A percentile compares a stretch with the other conserved stretches of the same genome.
These are phyloP conservation scores for Apiotrichum gracile DNA, from an alignment of 1,284 basidiomycete genomes.

Conservation along the genomic window DNA sequence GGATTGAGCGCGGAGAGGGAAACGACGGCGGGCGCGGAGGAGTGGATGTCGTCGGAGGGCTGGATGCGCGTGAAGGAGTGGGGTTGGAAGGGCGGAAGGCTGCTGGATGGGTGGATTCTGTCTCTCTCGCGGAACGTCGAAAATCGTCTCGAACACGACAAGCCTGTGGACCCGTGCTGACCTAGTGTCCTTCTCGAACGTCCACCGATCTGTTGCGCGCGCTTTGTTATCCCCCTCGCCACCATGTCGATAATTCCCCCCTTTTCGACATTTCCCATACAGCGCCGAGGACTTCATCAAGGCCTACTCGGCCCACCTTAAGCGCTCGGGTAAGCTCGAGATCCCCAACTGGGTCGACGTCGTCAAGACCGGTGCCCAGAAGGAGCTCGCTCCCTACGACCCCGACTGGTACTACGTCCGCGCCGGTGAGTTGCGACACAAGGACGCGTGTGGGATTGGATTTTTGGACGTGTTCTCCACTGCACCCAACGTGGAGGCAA, in stretches of 20 bases:
- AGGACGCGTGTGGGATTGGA: background rate
- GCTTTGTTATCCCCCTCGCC: background rate
- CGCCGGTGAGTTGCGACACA: constrained; percentile 63
- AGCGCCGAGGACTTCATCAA: constrained; percentile 66
- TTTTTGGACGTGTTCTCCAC: background rate
- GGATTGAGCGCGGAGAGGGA: background rate
- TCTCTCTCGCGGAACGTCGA: too few species aligned
- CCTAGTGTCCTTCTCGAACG: constrained; percentile 3
- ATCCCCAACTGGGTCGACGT: constrained; percentile 98
- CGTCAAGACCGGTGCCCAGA: constrained; percentile 96
- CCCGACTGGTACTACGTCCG: constrained; percentile 99
- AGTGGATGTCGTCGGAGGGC: background rate
- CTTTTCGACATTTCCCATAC: background rate
- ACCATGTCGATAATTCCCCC: background rate
- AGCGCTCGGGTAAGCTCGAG: constrained; percentile 71
- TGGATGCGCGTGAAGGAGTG: too few species aligned
- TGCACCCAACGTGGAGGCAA: too few species aligned
- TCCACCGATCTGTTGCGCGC: background rate
- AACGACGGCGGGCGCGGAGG: too few species aligned
- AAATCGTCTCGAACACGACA: background rate
- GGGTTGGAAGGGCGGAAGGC: too few species aligned
- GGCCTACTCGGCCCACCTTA: constrained; percentile 72
- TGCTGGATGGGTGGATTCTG: too few species aligned
- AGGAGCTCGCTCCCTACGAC: constrained; percentile 98
- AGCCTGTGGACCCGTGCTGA: constrained; percentile 1